Conservation (phyloP, 768 basidiomycete genomes). For the Podaxis carcinomalis region DNA sequence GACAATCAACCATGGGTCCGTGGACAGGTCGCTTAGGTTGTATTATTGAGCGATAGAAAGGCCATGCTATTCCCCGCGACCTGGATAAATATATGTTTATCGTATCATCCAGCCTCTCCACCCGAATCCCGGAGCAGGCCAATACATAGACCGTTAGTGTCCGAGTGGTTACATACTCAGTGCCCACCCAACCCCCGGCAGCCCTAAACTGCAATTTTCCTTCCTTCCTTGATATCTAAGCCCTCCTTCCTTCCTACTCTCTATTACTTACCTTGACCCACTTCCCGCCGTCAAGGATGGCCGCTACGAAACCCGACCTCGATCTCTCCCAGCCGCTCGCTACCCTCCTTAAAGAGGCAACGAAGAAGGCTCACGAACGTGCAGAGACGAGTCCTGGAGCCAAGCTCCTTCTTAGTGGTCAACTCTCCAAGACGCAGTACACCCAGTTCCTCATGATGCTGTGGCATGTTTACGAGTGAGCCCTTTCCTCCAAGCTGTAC, state of each 20-base stretch:
- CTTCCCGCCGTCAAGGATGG: constrained; percentile 24
- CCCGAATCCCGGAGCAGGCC: neutral
- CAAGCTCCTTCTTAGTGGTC: constrained; percentile 50
- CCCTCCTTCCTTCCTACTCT: constrained; percentile 15
- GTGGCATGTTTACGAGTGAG: constrained; percentile 77
- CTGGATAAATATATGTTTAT: neutral
- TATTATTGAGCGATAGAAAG: neutral
- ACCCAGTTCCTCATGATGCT: constrained; percentile 70
- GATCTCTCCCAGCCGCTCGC: constrained; percentile 41
- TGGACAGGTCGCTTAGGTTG: neutral
- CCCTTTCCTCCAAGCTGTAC: neutral
- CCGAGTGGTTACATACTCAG: too few species aligned
- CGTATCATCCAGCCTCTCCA: too few species aligned
- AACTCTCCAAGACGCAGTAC: constrained; percentile 61
- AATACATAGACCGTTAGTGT: neutral
- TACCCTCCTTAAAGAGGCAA: constrained; percentile 42
- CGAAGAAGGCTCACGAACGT: constrained; percentile 49
- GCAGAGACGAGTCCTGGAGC: constrained; percentile 58
- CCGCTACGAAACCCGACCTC: constrained; percentile 18
- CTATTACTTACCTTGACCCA: neutral
- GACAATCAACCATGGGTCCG: neutral
- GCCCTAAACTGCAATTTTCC: neutral
- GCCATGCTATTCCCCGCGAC: neutral
- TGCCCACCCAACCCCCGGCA: neutral
- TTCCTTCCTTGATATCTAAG: constrained; percentile 7